A percentile compares a stretch with the other conserved stretches of the same genome.
Evolutionary conservation across 2,329 filamentous ascomycete genomes (phyloP).

Genomic region (Hymenotorrendiella dingleyae): DNA sequence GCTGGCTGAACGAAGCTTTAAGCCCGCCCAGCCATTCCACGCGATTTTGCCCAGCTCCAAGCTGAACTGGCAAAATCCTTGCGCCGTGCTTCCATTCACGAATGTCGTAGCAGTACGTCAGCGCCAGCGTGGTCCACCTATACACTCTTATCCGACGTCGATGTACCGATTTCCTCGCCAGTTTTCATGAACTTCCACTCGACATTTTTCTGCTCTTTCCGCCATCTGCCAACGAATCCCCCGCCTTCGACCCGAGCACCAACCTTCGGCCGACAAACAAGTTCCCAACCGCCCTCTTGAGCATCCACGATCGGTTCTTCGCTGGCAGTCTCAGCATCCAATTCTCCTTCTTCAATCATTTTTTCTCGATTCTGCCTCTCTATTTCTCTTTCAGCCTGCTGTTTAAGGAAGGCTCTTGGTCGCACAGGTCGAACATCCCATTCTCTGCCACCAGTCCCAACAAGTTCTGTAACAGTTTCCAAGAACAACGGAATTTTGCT

Average conservation of each 20-base stretch:
- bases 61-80: no score
- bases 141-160: no score
- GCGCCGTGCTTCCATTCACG: no score
- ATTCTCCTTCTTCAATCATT: background rate
- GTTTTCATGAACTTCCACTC: no score
- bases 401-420: constrained; percentile 24
- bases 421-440: constrained; percentile 56
- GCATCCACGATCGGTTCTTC: no score
- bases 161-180: no score
- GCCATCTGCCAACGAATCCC: constrained; percentile 44
- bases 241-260: constrained; percentile 41
- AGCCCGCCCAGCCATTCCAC: no score
- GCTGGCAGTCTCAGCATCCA: background rate
- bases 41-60: no score
- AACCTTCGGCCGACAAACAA: constrained; percentile 48
- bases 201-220: no score
- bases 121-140: no score
- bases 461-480: constrained; percentile 55
- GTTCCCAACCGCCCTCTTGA: constrained; percentile 33
- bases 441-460: constrained; percentile 45
- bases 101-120: no score
- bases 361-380: background rate
- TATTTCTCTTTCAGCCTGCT: constrained; percentile 6
- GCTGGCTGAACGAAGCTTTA: no score
- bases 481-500: constrained; percentile 47